phyloP scores from a whole-genome alignment of 768 basidiomycete species.

The Boletus rubroflammeus region DNA sequence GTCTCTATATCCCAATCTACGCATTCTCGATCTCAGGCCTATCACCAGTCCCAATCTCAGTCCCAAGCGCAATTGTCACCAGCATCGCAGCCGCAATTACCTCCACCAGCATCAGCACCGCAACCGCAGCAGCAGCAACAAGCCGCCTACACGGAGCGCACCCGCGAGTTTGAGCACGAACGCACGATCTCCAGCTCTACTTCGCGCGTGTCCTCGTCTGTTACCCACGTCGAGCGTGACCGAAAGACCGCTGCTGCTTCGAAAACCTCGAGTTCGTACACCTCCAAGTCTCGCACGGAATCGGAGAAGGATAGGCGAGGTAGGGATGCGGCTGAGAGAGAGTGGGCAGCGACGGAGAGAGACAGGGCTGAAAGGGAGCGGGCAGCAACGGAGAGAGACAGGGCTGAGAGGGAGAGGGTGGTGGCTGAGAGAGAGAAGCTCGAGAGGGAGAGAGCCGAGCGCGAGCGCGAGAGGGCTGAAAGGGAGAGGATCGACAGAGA shows the following conservation, averaged over 20 bases:
- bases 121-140: constrained; percentile 10
- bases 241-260: constrained; percentile 25
- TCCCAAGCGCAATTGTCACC: not conserved
- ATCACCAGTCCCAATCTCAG: constrained; percentile 13
- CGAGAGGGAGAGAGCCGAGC: constrained; percentile 3
- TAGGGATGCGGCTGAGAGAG: constrained; percentile 19
- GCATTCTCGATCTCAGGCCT: constrained; percentile 13
- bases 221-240: constrained; percentile 24
- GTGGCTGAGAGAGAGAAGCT: constrained; percentile 3
- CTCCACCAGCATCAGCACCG: not conserved
- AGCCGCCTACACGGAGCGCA: constrained; percentile 23
- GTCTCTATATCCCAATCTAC: constrained; percentile 21
- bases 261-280: constrained; percentile 34
- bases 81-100: not conserved
- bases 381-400: constrained; percentile 11
- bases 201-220: constrained; percentile 24
- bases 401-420: constrained; percentile 6
- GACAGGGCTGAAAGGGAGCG: constrained; percentile 15
- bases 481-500: not conserved
- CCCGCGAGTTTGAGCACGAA: constrained; percentile 24
- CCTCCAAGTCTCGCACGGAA: constrained; percentile 13
- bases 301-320: constrained; percentile 26
- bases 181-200: constrained; percentile 24
- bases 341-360: constrained; percentile 12
- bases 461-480: not conserved